Evolutionary conservation across 2,329 filamentous ascomycete species (phyloP).

Genomic region (Ophiostoma pallidulum): DNA sequence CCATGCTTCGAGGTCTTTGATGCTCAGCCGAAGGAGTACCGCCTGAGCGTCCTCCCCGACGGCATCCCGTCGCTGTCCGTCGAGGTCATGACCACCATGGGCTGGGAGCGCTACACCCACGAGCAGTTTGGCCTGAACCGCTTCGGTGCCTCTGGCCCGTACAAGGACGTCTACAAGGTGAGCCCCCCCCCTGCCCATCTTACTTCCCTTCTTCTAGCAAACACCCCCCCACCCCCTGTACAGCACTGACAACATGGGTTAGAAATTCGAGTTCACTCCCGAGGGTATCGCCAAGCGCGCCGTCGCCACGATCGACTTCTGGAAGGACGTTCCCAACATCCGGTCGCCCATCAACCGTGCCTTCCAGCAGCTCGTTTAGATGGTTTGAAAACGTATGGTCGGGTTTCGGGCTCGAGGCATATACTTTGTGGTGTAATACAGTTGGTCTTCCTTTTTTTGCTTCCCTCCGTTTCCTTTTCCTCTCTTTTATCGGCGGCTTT

Average conservation of each 20-base stretch:
- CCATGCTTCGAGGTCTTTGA: slow-evolving; percentile 98
- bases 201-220: too few species aligned
- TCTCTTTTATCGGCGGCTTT: background rate
- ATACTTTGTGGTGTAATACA: slow-evolving; percentile 4
- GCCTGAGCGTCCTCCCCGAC: slow-evolving; percentile 83
- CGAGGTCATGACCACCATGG: slow-evolving; percentile 94
- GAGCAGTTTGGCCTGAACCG: slow-evolving; percentile 99
- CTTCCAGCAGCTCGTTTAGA: slow-evolving; percentile 92
- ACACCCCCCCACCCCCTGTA: too few species aligned
- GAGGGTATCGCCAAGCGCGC: slow-evolving; percentile 96
- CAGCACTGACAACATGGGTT: slow-evolving; percentile 29
- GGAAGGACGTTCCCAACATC: slow-evolving; percentile 84
- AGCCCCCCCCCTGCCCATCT: too few species aligned
- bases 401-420: slow-evolving; percentile 1
- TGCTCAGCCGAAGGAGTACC: slow-evolving; percentile 87
- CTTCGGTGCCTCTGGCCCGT: slow-evolving; percentile 93
- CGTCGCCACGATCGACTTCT: slow-evolving; percentile 86
- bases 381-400: background rate
- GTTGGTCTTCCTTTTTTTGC: slow-evolving; percentile 10
- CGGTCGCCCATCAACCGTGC: slow-evolving; percentile 94
- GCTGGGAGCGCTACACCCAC: slow-evolving; percentile 98
- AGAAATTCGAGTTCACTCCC: slow-evolving; percentile 99
- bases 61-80: slow-evolving; percentile 88
- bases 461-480: slow-evolving; percentile 3
- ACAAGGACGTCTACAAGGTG: slow-evolving; percentile 95